Evolutionary conservation across 2,329 filamentous ascomycete species (phyloP).

Genomic region (Fusarium incarnatum): DNA sequence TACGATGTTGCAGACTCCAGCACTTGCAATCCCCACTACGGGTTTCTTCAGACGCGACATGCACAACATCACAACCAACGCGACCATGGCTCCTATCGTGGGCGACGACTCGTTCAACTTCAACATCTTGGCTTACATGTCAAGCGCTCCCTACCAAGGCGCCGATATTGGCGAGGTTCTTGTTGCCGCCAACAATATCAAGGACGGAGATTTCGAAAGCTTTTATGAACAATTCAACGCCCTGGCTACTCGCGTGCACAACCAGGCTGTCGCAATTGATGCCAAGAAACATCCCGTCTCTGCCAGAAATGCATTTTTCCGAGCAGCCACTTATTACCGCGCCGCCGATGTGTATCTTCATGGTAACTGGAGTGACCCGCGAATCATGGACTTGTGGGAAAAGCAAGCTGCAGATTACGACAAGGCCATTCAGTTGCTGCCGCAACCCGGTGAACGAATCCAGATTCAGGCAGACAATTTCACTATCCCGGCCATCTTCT

Average conservation of each 20-base stretch:
- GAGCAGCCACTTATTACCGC: constrained; percentile 57
- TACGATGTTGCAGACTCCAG: background rate
- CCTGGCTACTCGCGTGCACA: constrained; percentile 42
- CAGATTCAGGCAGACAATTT: constrained; percentile 48
- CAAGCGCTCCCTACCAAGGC: constrained; percentile 3
- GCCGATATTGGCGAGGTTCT: constrained; percentile 51
- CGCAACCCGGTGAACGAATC: constrained; percentile 52
- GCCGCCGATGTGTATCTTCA: constrained; percentile 57
- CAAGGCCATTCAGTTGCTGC: constrained; percentile 52
- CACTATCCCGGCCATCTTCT: constrained; percentile 53
- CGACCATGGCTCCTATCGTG: constrained; percentile 6
- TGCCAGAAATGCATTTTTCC: constrained; percentile 49
- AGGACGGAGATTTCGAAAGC: constrained; percentile 41
- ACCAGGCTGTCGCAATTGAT: constrained; percentile 35
- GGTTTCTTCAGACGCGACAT: background rate
- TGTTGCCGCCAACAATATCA: constrained; percentile 45
- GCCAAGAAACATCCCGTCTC: constrained; percentile 41
- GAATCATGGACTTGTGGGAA: constrained; percentile 54
- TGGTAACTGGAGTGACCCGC: constrained; percentile 55
- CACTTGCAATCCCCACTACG: background rate
- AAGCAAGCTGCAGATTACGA: constrained; percentile 53
- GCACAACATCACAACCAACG: background rate
- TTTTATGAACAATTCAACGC: constrained; percentile 39
- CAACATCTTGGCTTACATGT: background rate
- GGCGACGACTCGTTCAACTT: constrained; percentile 19